Base-by-base conservation (phyloP, 1,284 basidiomycete species). In the Farysia itapuensis region DNA sequence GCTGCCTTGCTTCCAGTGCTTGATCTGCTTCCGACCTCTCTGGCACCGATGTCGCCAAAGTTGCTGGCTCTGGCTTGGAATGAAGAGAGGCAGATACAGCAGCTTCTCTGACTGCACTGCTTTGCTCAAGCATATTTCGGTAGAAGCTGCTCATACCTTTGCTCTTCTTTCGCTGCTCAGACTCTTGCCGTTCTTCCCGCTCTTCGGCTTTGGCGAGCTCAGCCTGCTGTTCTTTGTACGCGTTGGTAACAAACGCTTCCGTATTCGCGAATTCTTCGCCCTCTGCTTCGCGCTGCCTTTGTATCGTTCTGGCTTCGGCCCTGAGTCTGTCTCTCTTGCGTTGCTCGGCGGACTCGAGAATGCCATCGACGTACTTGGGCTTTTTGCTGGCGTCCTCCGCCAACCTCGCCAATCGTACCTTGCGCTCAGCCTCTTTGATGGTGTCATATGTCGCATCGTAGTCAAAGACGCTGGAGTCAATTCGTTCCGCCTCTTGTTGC, bases 301-400 rank as follows among this genome's bases (percentile, higher is more conserved):
- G 89, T 68, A 97, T 87, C 86, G 93, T 89, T 81, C 97, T 97
- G 79, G 98, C 92, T 78, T 99, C 94, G 0, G 95, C 95, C 43
- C 93, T 82, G 14, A 96, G 78, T 65, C 89, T 83, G 76, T 98
- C 95, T 32, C 95, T 80, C 69, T 87, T 85, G 24, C 95, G 84
- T 30, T 89, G 89, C 33, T 86, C 85, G 18, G 95, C 92, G 7
- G 89, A 85, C n/a, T 82, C 80, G 2, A 97, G 80, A 35, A 97
- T 84, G 25, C 83, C 84, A 37, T 83, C 82, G 50, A 97, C 95
- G 72, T 98, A 97, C 80, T 96, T 96, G 0, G 95, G 92, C 88
- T 93, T 68, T 33, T 60, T 59, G 31, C 19, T 30, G 7, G 50
- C 48, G 20, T 64, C 88, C 87, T 81, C 90, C 88, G 53, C 88